Base-by-base conservation (phyloP, 1,284 basidiomycete species). In the Irpex lacteus region DNA sequence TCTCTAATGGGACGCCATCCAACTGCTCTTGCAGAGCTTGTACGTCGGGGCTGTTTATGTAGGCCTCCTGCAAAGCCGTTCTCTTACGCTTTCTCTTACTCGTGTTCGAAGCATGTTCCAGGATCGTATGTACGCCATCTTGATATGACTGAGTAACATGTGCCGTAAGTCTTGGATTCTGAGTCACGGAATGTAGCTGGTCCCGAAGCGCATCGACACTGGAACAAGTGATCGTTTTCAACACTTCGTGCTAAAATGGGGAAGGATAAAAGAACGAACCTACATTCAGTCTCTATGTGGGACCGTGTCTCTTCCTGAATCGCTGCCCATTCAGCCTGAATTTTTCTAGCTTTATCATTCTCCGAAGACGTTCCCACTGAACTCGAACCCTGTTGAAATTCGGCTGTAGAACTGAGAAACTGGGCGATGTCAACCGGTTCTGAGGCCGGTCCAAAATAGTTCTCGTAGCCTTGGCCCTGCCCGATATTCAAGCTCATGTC, bases 161-260 rank as follows among this genome's bases (percentile, higher is more conserved):
- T 0, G 82, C 82, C 70, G 85, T 86, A 38, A 88, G 75, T n/a
- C 74, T 77, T 2, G 88, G 85, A 66, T 86, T 80, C 56, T 81
- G 73, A 77, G 88, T 84, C 5, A 82, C 76, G 13, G 81, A 73
- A 56, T 79, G 75, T 3, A 90, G 69, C 2, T 78, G 69, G 18
- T 76, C 65, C 63, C 78, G 79, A 8, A 92, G 72, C 66, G 89
- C 87, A 55, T 80, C 71, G 34, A 90, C 78, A 67, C 89, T 91
- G 69, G 32, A 50, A n/a, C 9, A 15, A 47, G 4, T 13, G 4
- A 15, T 47, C 0, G 40, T 60, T 18, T 63, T 60, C 54, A 26
- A 40, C 50, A n/a, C 21, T 6, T 8, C 19, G 5, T 21, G 44
- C 13, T 15, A 19, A 37, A 44, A 40, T 4, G 21, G 18, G 32